Base-by-base conservation (phyloP, 768 basidiomycete genomes). In the Mycena haematopus region DNA sequence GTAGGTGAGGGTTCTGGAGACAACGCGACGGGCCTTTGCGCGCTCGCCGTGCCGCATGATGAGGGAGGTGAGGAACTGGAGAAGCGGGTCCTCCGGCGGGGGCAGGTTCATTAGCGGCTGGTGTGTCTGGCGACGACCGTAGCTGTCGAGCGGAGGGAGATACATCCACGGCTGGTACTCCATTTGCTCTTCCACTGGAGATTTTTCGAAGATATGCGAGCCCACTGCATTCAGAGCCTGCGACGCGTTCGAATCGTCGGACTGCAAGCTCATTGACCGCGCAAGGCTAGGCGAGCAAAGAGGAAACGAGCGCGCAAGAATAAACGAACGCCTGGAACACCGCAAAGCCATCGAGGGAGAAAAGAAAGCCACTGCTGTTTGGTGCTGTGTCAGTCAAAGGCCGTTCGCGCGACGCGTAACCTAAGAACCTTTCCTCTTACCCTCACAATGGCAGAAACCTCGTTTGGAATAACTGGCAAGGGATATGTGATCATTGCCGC, bases 401-500 rank as follows among this genome's bases (percentile, higher is more conserved):
- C 17, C 9, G 29, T 35, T 36, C 49, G 49, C 45, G 56, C 35
- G 58, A 65, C 63, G 63, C 63, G 63, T 64, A 55, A 54, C 52
- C 66, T 66, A 5, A 9, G n/a, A n/a, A 4, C 9, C 29, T 21
- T 53, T 2, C 11, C 40, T 60, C 45, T 56, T 49, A 60, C 45
- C 15, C 38, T 57, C 63, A 68, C 50, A 36, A 96, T 97, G 94
- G 44, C 44, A 13, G 95, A 97, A 73, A 91, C 88, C 55, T 93
- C 93, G 19, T 95, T 98, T 74, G 95, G 91, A 38, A 73, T 98
- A 57, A 92, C 86, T 42, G 96, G 96, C 52, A 96, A 97, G 74
- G 96, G 89, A 71, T 99, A 94, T 77, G 90, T 94, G 58, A 85
- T 99, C 65, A 79, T 99, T 69, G 95, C 96, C 2, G 88, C 95